Percentiles rank a stretch among this genome's conserved stretches.
Conservation (phyloP, 768 basidiomycete genomes). For the Mrakia frigida region DNA sequence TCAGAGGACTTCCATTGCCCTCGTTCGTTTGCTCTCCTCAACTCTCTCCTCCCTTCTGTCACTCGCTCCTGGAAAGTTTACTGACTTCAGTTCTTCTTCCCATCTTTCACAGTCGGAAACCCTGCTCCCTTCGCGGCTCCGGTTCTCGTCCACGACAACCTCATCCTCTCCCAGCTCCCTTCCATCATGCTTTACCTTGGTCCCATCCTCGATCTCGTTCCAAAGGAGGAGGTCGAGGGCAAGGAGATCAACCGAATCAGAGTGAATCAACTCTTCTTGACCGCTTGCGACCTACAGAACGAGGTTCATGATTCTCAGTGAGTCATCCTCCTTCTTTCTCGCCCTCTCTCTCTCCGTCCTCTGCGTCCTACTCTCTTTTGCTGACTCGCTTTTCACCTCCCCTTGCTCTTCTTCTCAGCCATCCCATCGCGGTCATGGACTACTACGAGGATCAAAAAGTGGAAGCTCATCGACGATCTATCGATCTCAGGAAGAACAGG, state of each 20-base stretch:
- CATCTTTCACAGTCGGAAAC: neutral
- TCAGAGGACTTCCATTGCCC: neutral
- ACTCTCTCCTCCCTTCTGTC: neutral
- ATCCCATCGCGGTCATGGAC: slow-evolving; percentile 43
- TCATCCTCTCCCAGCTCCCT: slow-evolving; percentile 45
- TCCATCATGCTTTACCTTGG: slow-evolving; percentile 47
- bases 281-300: slow-evolving; percentile 37
- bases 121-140: slow-evolving; percentile 49
- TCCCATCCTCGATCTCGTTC: slow-evolving; percentile 45
- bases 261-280: slow-evolving; percentile 48
- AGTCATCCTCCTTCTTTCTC: neutral
- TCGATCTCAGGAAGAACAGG: slow-evolving; percentile 44
- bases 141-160: slow-evolving; percentile 43
- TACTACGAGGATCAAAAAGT: slow-evolving; percentile 51
- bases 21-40: neutral
- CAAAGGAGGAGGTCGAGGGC: slow-evolving; percentile 39
- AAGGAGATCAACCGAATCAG: slow-evolving; percentile 37
- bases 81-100: too few species aligned
- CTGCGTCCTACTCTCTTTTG: neutral
- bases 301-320: slow-evolving; percentile 29
- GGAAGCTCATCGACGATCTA: slow-evolving; percentile 43
- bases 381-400: too few species aligned
- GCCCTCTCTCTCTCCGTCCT: too few species aligned
- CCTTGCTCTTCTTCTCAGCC: slow-evolving; percentile 27
- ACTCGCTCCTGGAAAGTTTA: too few species aligned